Percentiles rank a stretch among this genome's conserved stretches.
Evolutionary conservation across 2,329 filamentous ascomycete genomes (phyloP).

Genomic region (Colletotrichum eleusines): DNA sequence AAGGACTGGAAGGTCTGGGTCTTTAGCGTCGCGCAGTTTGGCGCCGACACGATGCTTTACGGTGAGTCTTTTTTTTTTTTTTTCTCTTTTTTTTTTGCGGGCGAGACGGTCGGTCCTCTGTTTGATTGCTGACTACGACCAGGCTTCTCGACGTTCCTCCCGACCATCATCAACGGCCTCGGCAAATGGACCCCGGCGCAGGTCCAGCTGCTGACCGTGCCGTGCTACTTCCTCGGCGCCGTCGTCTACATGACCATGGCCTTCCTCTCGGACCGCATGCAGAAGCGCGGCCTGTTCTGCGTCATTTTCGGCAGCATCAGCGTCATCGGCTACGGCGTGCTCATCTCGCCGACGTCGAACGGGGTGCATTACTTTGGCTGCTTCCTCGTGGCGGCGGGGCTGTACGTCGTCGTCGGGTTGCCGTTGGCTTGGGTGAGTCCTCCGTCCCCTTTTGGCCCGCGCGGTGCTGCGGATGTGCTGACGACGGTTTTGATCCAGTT

Average conservation of each 20-base stretch:
- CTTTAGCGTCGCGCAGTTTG: slow-evolving; percentile 78
- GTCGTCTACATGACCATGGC: slow-evolving; percentile 76
- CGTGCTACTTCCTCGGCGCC: slow-evolving; percentile 74
- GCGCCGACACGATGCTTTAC: slow-evolving; percentile 81
- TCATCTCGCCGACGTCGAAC: slow-evolving; percentile 63
- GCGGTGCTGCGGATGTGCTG: background rate
- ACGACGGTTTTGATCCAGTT: slow-evolving; percentile 49
- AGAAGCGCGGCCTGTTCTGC: slow-evolving; percentile 65
- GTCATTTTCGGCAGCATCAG: slow-evolving; percentile 64
- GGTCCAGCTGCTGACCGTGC: slow-evolving; percentile 73
- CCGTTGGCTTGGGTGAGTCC: slow-evolving; percentile 65
- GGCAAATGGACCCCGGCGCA: slow-evolving; percentile 64
- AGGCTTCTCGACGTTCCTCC: slow-evolving; percentile 72
- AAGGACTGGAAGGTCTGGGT: slow-evolving; percentile 82
- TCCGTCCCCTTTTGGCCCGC: background rate
- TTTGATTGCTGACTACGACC: background rate
- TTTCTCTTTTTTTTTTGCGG: background rate
- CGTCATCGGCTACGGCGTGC: slow-evolving; percentile 68
- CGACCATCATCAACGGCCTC: slow-evolving; percentile 72
- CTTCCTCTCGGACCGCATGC: slow-evolving; percentile 74
- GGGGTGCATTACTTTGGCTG: slow-evolving; percentile 63
- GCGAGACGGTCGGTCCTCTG: too few relatives aligned
- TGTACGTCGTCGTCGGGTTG: slow-evolving; percentile 72
- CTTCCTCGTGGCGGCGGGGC: slow-evolving; percentile 79
- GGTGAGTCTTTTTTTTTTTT: slow-evolving; percentile 48